These are phyloP conservation scores for Colletotrichum sp. DNA, from an alignment of 2,329 filamentous ascomycete species.

Conservation along the genomic window DNA sequence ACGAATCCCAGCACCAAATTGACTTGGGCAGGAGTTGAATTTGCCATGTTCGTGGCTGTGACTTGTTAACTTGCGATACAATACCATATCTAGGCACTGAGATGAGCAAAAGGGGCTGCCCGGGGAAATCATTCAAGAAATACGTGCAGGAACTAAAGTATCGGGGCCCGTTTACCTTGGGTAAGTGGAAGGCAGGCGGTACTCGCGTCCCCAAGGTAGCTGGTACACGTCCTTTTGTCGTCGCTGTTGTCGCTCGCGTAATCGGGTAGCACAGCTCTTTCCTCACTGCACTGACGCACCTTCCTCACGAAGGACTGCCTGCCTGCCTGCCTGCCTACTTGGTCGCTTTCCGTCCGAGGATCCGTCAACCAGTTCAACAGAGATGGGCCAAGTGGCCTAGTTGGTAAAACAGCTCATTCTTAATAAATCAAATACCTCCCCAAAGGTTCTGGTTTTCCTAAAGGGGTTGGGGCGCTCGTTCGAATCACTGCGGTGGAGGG, in stretches of 20 bases:
- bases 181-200: background rate
- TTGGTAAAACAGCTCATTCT: background rate
- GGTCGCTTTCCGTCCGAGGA: background rate
- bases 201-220: background rate
- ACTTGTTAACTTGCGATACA: background rate
- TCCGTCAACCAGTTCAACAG: background rate
- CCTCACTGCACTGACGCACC: background rate
- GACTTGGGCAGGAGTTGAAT: background rate
- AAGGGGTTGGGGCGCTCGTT: background rate
- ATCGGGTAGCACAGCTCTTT: background rate
- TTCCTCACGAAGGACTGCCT: background rate
- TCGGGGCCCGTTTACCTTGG: background rate
- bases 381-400: background rate
- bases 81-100: background rate
- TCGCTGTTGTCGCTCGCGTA: background rate
- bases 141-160: background rate
- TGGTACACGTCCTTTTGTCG: background rate
- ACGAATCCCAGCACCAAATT: background rate
- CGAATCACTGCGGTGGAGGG: background rate
- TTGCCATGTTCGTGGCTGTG: background rate
- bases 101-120: background rate
- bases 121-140: background rate
- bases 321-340: background rate
- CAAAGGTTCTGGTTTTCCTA: background rate
- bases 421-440: background rate